Evolutionary conservation across 2,329 filamentous ascomycete species (phyloP).

Genomic region (Chaetomium olivaceum): DNA sequence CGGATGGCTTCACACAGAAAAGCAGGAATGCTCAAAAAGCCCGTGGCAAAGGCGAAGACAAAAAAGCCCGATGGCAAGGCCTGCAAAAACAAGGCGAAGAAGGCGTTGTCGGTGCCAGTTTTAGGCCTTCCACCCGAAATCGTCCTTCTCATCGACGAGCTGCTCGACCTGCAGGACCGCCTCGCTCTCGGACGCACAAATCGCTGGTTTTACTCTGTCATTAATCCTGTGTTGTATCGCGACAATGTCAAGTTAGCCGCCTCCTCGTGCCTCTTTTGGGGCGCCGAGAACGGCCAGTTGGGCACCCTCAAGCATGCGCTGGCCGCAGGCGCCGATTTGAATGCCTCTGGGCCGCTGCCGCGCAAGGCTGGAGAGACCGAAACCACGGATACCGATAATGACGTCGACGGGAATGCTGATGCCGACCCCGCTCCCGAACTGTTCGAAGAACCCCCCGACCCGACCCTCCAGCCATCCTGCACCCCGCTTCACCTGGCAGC

Average conservation of each 20-base stretch:
- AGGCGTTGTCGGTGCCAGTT: conserved; percentile 24
- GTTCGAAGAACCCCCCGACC: conserved; percentile 5
- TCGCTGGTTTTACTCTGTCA: conserved; percentile 28
- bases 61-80: conserved; percentile 19
- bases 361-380: conserved; percentile 15
- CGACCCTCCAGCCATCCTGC: conserved; percentile 12
- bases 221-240: conserved; percentile 31
- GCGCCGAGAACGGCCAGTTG: conserved; percentile 29
- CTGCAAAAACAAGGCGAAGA: conserved; percentile 12
- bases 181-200: conserved; percentile 27
- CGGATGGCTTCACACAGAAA: conserved; percentile 17
- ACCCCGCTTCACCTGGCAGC: conserved; percentile 32
- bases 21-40: conserved; percentile 17
- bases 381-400: conserved; percentile 3
- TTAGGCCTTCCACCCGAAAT: conserved; percentile 29
- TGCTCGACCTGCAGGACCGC: conserved; percentile 26
- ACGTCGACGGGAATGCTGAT: conserved; percentile 18
- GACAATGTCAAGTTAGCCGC: conserved; percentile 25
- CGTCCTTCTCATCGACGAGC: conserved; percentile 28
- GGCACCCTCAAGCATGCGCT: conserved; percentile 32
- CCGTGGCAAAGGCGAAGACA: conserved; percentile 16
- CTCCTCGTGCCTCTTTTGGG: conserved; percentile 30
- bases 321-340: conserved; percentile 30
- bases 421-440: conserved; percentile 17
- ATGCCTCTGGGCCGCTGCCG: conserved; percentile 22